Percentiles rank a stretch among this genome's conserved stretches.
phyloP scores from a whole-genome alignment of 2,329 filamentous ascomycete species.

The Aspergillus sp. region DNA sequence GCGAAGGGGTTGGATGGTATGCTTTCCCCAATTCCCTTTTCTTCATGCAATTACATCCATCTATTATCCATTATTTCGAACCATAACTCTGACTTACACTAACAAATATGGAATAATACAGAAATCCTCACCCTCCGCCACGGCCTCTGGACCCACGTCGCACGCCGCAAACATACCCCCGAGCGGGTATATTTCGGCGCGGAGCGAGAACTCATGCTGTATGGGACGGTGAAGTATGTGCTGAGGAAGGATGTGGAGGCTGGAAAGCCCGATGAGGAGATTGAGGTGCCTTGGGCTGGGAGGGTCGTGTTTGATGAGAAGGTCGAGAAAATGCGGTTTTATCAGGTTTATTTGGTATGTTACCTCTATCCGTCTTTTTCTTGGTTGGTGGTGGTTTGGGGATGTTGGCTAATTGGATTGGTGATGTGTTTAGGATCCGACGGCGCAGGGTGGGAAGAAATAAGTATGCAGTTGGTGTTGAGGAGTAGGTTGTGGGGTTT shows the following conservation, averaged over 20 bases:
- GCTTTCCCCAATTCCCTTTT: neutral
- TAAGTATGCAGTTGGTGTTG: conserved; percentile 8
- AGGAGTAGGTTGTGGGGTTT: neutral
- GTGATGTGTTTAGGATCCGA: conserved; percentile 30
- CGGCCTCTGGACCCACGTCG: conserved; percentile 40
- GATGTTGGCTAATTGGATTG: neutral
- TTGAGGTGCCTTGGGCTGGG: conserved; percentile 42
- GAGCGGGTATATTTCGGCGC: conserved; percentile 36
- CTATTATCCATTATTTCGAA: no score
- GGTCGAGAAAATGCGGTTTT: conserved; percentile 40
- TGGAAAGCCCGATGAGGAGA: conserved; percentile 32
- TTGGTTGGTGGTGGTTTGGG: neutral
- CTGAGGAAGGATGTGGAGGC: conserved; percentile 32
- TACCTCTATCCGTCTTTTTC: no score
- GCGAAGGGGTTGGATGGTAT: conserved; percentile 36
- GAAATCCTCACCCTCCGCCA: conserved; percentile 36
- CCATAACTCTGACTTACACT: no score
- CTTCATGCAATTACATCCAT: no score
- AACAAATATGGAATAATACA: no score
- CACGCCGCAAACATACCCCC: conserved; percentile 35
- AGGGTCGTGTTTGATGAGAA: conserved; percentile 38
- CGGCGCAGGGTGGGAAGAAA: conserved; percentile 39
- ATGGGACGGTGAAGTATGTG: conserved; percentile 39
- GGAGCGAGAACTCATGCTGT: conserved; percentile 40
- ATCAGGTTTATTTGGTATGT: conserved; percentile 45